These are phyloP conservation scores for Nakazawaea ambrosiae DNA, from an alignment of 805 yeast species.

Conservation along the genomic window DNA sequence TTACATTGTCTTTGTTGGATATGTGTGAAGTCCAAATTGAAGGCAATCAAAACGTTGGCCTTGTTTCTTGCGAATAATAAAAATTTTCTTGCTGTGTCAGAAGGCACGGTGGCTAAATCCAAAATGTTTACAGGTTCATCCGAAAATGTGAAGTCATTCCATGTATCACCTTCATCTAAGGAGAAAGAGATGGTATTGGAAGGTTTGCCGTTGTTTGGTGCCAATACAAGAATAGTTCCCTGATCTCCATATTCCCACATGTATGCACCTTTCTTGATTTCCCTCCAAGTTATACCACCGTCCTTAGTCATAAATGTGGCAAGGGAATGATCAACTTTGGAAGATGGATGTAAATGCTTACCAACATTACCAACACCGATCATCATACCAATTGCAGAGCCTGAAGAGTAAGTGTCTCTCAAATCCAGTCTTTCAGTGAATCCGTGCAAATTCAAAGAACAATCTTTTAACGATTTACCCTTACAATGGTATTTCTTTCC, in stretches of 20 bases:
- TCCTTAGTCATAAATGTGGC: slow-evolving; percentile 79
- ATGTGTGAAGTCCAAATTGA: slow-evolving; percentile 51
- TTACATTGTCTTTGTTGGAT: slow-evolving; percentile 49
- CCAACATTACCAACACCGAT: slow-evolving; percentile 96
- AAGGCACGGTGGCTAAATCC: slow-evolving; percentile 86
- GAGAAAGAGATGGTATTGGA: slow-evolving; percentile 63
- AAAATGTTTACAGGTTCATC: slow-evolving; percentile 46
- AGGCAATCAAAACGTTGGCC: slow-evolving; percentile 22
- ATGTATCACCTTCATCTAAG: slow-evolving; percentile 70
- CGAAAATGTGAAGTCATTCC: slow-evolving; percentile 62
- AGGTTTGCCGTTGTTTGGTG: slow-evolving; percentile 40
- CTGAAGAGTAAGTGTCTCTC: slow-evolving; percentile 81
- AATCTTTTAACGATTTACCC: slow-evolving; percentile 40
- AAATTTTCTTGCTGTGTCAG: slow-evolving; percentile 82
- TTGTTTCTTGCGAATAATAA: slow-evolving; percentile 51
- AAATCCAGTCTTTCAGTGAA: slow-evolving; percentile 80
- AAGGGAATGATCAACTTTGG: slow-evolving; percentile 38
- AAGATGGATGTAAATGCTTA: slow-evolving; percentile 31
- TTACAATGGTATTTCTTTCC: slow-evolving; percentile 52
- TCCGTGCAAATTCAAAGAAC: slow-evolving; percentile 84
- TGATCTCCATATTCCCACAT: slow-evolving; percentile 98
- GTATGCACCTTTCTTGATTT: slow-evolving; percentile 61
- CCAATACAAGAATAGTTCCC: slow-evolving; percentile 78
- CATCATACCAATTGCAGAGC: slow-evolving; percentile 83
- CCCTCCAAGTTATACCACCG: slow-evolving; percentile 88